A percentile compares a stretch with the other conserved stretches of the same genome.
phyloP scores from a whole-genome alignment of 331 rosid genomes.

The Phaseolus coccineus region DNA sequence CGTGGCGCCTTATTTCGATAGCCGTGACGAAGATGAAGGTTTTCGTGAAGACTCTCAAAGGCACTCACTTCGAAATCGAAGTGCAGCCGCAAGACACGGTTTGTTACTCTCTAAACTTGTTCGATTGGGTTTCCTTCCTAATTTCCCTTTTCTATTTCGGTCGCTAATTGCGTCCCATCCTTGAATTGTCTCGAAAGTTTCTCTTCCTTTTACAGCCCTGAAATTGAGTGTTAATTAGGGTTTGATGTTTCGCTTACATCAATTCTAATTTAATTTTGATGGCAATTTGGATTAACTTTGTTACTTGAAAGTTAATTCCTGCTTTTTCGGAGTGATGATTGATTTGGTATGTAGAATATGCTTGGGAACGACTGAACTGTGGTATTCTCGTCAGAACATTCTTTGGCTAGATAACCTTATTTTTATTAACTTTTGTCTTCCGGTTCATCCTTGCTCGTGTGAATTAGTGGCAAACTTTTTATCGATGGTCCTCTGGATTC shows the following conservation, averaged over 20 bases:
- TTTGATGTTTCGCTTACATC: slow-evolving; percentile 19
- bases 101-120: slow-evolving; percentile 26
- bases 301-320: not conserved
- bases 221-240: slow-evolving; percentile 47
- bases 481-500: not conserved
- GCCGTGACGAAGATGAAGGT: slow-evolving; percentile 69
- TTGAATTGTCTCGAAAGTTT: slow-evolving; percentile 1
- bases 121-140: not conserved
- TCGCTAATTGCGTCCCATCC: slow-evolving; percentile 28
- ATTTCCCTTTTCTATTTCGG: not conserved
- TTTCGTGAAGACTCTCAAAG: slow-evolving; percentile 89
- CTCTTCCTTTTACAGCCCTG: not conserved
- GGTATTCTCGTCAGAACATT: slow-evolving; percentile 26
- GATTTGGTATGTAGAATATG: slow-evolving; percentile 12
- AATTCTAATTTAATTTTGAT: slow-evolving; percentile 46
- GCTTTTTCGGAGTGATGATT: not conserved
- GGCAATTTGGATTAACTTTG: not conserved
- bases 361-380: slow-evolving; percentile 14
- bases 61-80: slow-evolving; percentile 87
- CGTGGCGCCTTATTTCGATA: slow-evolving; percentile 35
- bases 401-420: not conserved
- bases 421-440: not conserved
- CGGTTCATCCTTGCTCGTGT: not conserved
- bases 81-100: slow-evolving; percentile 81
- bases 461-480: not conserved